A percentile compares a stretch with the other conserved stretches of the same genome.
These are phyloP conservation scores for Apiospora pterosperma DNA, from an alignment of 2,329 filamentous ascomycete species.

Conservation along the genomic window DNA sequence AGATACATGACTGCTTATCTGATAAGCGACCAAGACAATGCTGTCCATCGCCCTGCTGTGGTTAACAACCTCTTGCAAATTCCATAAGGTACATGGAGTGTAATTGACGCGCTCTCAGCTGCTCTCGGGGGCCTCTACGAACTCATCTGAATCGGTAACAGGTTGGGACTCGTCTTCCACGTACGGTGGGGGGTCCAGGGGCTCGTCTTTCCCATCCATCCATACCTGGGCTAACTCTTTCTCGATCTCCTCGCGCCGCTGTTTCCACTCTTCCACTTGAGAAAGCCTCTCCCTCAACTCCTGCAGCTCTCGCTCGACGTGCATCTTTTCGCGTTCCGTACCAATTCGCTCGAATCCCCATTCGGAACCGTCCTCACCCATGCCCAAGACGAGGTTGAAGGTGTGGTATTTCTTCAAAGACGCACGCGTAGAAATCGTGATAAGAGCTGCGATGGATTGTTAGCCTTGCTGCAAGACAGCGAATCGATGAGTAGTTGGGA, in stretches of 20 bases:
- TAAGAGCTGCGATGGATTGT: constrained; percentile 59
- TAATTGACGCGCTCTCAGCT: neutral
- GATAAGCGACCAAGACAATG: too few relatives aligned
- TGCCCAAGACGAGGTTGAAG: constrained; percentile 80
- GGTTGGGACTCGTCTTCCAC: constrained; percentile 11
- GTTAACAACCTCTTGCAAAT: neutral
- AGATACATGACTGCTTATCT: too few relatives aligned
- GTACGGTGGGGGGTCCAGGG: constrained; percentile 46
- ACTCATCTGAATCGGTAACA: constrained; percentile 7
- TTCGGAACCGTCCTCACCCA: constrained; percentile 75
- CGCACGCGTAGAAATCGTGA: constrained; percentile 92
- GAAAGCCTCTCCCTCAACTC: constrained; percentile 77
- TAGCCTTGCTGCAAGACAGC: neutral
- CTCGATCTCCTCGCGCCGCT: constrained; percentile 76
- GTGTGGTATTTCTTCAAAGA: constrained; percentile 95
- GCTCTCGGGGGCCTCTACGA: constrained; percentile 9
- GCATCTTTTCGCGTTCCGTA: constrained; percentile 87
- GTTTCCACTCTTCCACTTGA: constrained; percentile 82
- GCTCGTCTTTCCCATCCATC: constrained; percentile 48
- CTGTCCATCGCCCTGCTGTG: neutral
- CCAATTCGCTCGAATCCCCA: constrained; percentile 95
- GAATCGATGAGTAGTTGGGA: neutral
- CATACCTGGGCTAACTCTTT: constrained; percentile 67
- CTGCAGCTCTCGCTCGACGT: constrained; percentile 85
- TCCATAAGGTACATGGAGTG: neutral